Conservation (phyloP, 1,139 yeast species). For the Insectozyma bohioensis region DNA sequence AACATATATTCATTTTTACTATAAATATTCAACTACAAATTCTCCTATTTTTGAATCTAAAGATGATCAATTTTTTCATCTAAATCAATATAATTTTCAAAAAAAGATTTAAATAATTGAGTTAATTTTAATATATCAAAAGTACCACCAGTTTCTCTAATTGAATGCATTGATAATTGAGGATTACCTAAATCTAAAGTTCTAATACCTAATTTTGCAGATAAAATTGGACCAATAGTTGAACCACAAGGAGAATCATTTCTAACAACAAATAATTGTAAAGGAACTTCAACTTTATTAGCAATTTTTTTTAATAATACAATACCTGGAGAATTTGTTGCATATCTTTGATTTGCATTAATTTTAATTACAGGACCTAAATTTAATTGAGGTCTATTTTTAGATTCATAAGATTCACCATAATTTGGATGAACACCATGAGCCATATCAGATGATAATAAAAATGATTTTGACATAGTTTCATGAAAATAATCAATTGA, state of each 20-base stretch:
- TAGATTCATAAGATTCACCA: slow-evolving; percentile 66
- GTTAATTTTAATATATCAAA: slow-evolving; percentile 67
- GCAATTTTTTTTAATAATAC: slow-evolving; percentile 77
- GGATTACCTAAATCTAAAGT: slow-evolving; percentile 94
- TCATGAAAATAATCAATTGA: slow-evolving; percentile 45
- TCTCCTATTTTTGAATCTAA: too few relatives aligned
- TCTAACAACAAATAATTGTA: slow-evolving; percentile 83
- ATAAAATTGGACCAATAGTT: slow-evolving; percentile 92
- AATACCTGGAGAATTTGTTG: slow-evolving; percentile 89
- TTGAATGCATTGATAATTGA: slow-evolving; percentile 92
- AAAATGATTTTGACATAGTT: slow-evolving; percentile 78
- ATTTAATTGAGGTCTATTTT: slow-evolving; percentile 79
- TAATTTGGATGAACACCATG: slow-evolving; percentile 97
- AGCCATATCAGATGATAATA: slow-evolving; percentile 93
- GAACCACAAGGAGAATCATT: slow-evolving; percentile 96
- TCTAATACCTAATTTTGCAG: slow-evolving; percentile 85
- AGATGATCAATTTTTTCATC: slow-evolving; percentile 29
- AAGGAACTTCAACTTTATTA: slow-evolving; percentile 59
- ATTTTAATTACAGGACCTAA: slow-evolving; percentile 90
- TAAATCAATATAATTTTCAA: slow-evolving; percentile 35
- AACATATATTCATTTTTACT: too few relatives aligned
- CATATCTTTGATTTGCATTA: slow-evolving; percentile 93
- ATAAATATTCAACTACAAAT: too few relatives aligned
- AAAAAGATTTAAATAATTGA: slow-evolving; percentile 62
- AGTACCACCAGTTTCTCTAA: slow-evolving; percentile 90